These are phyloP conservation scores for Chytriomyces confervae DNA, from an alignment of 192 early-diverging fungal species.

Conservation along the genomic window DNA sequence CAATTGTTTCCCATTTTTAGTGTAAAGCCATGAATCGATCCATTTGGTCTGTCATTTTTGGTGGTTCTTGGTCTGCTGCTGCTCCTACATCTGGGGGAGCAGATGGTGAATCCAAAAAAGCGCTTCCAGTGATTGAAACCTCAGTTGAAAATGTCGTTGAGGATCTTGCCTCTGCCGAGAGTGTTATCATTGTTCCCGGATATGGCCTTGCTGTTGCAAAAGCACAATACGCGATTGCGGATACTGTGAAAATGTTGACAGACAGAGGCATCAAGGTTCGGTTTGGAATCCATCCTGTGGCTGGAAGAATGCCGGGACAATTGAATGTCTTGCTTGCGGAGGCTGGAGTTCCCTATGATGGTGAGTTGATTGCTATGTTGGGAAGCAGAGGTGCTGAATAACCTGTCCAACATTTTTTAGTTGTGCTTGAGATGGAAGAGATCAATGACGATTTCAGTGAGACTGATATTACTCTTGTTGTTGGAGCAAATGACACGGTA, in stretches of 20 bases:
- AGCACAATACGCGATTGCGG: conserved; percentile 48
- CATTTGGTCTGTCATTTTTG: conserved; percentile 44
- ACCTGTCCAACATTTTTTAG: conserved; percentile 5
- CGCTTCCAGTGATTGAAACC: conserved; percentile 30
- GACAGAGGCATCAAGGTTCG: conserved; percentile 41
- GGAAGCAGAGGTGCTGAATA: neutral
- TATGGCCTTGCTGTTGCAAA: conserved; percentile 51
- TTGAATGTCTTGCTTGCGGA: conserved; percentile 46
- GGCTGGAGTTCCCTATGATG: conserved; percentile 47
- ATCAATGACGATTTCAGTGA: conserved; percentile 47
- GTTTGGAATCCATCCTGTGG: conserved; percentile 51
- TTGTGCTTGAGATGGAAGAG: conserved; percentile 50
- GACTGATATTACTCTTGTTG: conserved; percentile 42
- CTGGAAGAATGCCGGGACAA: conserved; percentile 49
- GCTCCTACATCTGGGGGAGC: conserved; percentile 5
- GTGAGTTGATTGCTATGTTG: conserved; percentile 12
- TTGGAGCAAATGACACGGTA: conserved; percentile 50
- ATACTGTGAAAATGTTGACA: conserved; percentile 40
- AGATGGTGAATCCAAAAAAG: neutral
- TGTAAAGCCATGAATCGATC: conserved; percentile 53
- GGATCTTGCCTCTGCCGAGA: conserved; percentile 35
- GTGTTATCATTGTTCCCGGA: conserved; percentile 48
- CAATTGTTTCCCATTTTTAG: neutral
- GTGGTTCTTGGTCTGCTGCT: conserved; percentile 35
- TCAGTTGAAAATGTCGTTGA: conserved; percentile 34